Evolutionary conservation across 179 eudicot species (phyloP).

Genomic region (Kewa caespitosa): DNA sequence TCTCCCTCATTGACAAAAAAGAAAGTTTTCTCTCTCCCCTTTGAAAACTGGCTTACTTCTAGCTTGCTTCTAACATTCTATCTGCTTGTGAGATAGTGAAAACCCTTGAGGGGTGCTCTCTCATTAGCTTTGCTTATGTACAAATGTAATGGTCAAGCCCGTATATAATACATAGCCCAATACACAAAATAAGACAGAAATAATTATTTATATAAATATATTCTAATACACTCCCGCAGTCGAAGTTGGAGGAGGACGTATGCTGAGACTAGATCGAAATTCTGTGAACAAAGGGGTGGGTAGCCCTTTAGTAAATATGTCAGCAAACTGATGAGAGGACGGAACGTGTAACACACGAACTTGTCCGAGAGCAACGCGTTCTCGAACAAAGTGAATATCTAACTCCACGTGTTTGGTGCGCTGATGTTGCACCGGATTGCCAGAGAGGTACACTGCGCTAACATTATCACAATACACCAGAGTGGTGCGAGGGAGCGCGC

Average conservation of each 20-base stretch:
- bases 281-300: not conserved
- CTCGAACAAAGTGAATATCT: not conserved
- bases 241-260: not conserved
- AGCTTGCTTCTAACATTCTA: no score
- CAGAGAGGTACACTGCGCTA: not conserved
- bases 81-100: no score
- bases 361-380: not conserved
- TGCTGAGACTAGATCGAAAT: not conserved
- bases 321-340: not conserved
- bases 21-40: no score
- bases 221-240: no score
- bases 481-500: not conserved
- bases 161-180: no score
- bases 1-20: no score
- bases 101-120: no score
- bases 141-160: no score
- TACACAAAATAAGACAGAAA: no score
- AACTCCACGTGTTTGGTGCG: not conserved
- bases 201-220: no score
- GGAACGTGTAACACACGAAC: not conserved
- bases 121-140: no score
- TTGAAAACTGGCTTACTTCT: no score
- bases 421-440: slow-evolving; percentile 1
- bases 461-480: not conserved
- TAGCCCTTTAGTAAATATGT: slow-evolving; percentile 2